These are phyloP conservation scores for Dothiorella sarmentorum DNA, from an alignment of 2,329 filamentous ascomycete species.

Conservation along the genomic window DNA sequence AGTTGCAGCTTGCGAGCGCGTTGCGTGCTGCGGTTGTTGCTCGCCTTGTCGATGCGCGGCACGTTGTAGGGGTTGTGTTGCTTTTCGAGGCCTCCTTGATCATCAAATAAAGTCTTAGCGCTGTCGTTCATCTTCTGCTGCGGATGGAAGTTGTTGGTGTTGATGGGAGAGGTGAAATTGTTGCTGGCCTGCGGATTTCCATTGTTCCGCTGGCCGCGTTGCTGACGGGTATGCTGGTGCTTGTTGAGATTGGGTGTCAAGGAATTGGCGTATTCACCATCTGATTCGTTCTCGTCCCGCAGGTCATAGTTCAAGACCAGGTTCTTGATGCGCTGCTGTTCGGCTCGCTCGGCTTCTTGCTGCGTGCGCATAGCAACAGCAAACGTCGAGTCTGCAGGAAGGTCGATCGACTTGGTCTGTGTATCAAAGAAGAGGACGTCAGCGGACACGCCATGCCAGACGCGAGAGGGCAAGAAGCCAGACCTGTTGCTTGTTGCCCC, in stretches of 20 bases:
- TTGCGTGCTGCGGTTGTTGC: constrained; percentile 68
- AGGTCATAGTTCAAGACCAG: constrained; percentile 95
- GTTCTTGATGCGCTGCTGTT: constrained; percentile 98
- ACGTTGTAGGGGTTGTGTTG: constrained; percentile 42
- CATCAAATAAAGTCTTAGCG: constrained; percentile 27
- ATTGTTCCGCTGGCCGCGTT: constrained; percentile 21
- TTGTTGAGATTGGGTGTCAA: constrained; percentile 19
- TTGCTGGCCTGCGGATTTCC: not conserved
- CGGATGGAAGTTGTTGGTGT: constrained; percentile 29
- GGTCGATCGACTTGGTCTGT: constrained; percentile 84
- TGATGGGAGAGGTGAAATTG: not conserved
- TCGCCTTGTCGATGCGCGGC: constrained; percentile 53
- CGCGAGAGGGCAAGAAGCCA: constrained; percentile 39
- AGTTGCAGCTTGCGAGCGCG: constrained; percentile 87
- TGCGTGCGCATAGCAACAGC: constrained; percentile 94
- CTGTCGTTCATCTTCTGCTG: constrained; percentile 34
- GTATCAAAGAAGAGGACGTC: not conserved
- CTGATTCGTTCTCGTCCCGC: constrained; percentile 69
- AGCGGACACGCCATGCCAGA: constrained; percentile 16
- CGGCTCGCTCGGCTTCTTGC: constrained; percentile 90
- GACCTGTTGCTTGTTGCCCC: constrained; percentile 91
- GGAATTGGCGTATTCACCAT: constrained; percentile 58
- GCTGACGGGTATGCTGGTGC: constrained; percentile 37
- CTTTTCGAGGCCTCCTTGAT: constrained; percentile 37
- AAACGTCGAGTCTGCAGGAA: constrained; percentile 88